Base-by-base conservation (phyloP, 352 stramenopile genomes). In the Blastocystis sp. region DNA sequence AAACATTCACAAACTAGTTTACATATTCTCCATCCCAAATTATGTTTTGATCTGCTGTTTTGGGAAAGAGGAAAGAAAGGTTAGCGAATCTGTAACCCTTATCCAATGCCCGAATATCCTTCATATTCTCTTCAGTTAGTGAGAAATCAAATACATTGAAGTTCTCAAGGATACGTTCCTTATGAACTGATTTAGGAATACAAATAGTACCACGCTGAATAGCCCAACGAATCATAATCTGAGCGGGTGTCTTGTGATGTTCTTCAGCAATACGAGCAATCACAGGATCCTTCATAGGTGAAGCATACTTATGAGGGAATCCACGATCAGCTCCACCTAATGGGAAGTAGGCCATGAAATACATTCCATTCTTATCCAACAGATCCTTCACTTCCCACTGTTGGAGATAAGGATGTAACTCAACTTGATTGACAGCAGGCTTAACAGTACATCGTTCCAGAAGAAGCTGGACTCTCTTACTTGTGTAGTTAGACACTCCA, bases 401-500 rank as follows among this genome's bases (percentile, higher is more conserved):
- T 56, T 90, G 88, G 29, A 93, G 78, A 14, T 92, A 86, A 49
- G 91, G 92, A 85, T 94, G 92, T 3, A 92, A 89, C 86, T 94
- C 92, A 54, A 94, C 87, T n/a, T 94, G 92, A 81, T 93, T 92
- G 0, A 94, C 80, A 11, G 89, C 49, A 61, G 92, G 92, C 39
- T 86, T 89, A n/a, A 93, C 90, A 7, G 81, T 89, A 57, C 89
- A 91, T 21, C 75, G 69, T 5, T 87, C 37, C 5, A 93, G 81
- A 49, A 94, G 88, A 54, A 89, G 59, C 9, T 83, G 37, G 24
- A 94, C 66, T 32, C 89, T 86, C 69, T 78, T 59, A 12, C 89
- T 78, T 21, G 87, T 91, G 35, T 93, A 94, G 63, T 94, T 94
- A 46, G 77, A 92, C 29, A 94, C 91, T 24, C 92, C 92, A 56